Base-by-base conservation (phyloP, 2,329 filamentous ascomycete species). In the Arthrocladium fulminans region DNA sequence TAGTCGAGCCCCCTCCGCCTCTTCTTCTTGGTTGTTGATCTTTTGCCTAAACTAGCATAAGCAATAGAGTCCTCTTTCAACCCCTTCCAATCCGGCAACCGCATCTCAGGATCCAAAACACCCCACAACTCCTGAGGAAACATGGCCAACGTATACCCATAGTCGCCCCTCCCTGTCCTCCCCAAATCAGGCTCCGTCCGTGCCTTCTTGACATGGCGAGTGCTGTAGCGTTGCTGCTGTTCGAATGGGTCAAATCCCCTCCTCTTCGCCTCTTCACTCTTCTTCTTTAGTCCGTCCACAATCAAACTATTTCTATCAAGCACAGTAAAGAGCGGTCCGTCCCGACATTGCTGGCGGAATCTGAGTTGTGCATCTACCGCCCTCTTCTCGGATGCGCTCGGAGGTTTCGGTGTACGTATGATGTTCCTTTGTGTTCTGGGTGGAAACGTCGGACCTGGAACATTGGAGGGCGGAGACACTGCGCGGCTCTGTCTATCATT, bases 161-260 rank as follows among this genome's bases (percentile, higher is more conserved):
- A 45, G 20, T 45, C 43, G 13, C 43, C 43, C 30, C 43, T 45
- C 9, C 45, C 45, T 6, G 10, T 25, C 9, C 13, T 10, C 2
- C 34, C 45, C 6, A 47, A 17, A 25, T 39, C 34, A 3, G 45
- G 45, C 19, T 40, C 45, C 2, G 45, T 47, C 19, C 45, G 34
- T 29, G n/a, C n/a, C 15, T 39, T 39, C 23, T 29, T 25, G 12
- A 40, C 19, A 41, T 47, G 37, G 8, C 34, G 34, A 7, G 34
- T 47, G 12, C 32, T 24, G 35, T 40, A 47, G 7, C 45, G 8
- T 10, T 47, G 34, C 35, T 47, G 45, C 24, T 41, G 24, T 13
- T 47, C 37, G 34, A 47, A 47, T 2, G 45, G 45, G 27, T 47
- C 34, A 23, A 47, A 47, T 12, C 45, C 45, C 7, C 34, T 10